Conservation (phyloP, 768 basidiomycete species). For the Mycena galericulata region DNA sequence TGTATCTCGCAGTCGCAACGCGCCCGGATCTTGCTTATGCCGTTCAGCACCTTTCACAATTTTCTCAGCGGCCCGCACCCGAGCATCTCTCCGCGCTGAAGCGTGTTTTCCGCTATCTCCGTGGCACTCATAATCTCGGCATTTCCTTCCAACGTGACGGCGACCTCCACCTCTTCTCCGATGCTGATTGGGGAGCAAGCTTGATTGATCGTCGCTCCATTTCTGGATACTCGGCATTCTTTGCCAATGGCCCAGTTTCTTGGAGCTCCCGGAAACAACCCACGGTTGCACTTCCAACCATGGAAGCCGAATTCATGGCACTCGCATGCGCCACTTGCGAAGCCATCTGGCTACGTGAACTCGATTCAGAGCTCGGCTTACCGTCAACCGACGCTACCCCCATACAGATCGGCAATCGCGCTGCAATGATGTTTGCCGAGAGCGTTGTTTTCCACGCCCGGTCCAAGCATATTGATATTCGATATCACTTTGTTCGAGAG, state of each 20-base stretch:
- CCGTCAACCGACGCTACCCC: slow-evolving; percentile 1
- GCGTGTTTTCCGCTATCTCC: too few relatives aligned
- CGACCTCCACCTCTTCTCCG: too few relatives aligned
- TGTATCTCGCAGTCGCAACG: slow-evolving; percentile 44
- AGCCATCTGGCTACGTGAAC: slow-evolving; percentile 44
- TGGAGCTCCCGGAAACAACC: slow-evolving; percentile 51
- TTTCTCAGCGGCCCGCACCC: too few relatives aligned
- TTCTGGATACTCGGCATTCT: slow-evolving; percentile 47
- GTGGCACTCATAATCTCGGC: too few relatives aligned
- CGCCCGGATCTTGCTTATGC: slow-evolving; percentile 54
- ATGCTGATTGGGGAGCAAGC: slow-evolving; percentile 38
- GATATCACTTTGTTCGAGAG: slow-evolving; percentile 46
- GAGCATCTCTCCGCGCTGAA: too few relatives aligned
- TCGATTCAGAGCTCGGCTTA: slow-evolving; percentile 32
- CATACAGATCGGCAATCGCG: slow-evolving; percentile 46
- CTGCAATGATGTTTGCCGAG: slow-evolving; percentile 38
- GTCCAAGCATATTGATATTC: slow-evolving; percentile 53
- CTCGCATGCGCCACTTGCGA: slow-evolving; percentile 44
- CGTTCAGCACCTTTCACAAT: too few relatives aligned
- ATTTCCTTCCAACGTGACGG: too few relatives aligned
- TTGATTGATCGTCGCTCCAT: slow-evolving; percentile 37
- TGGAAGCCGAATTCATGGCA: too few relatives aligned
- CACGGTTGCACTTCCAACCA: slow-evolving; percentile 37
- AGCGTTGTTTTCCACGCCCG: too few relatives aligned
- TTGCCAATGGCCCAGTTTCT: slow-evolving; percentile 43